phyloP scores from a whole-genome alignment of 2,329 filamentous ascomycete genomes.

The Xylaria sp. region DNA sequence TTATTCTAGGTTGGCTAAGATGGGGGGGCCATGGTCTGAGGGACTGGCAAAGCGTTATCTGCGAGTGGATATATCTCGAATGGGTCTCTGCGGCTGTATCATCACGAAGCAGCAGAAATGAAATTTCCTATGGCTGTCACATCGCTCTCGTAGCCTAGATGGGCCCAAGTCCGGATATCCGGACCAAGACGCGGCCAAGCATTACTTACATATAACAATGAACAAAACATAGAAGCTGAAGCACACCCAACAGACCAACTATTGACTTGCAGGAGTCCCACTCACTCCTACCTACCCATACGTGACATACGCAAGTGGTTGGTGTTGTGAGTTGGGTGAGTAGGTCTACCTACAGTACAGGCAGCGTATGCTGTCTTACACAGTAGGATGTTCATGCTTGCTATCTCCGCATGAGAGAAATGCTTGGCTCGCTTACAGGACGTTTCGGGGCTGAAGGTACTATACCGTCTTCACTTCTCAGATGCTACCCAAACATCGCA shows the following conservation, averaged over 20 bases:
- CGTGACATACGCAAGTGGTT: slow-evolving; percentile 1
- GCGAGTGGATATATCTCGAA: background rate
- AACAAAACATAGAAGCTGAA: background rate
- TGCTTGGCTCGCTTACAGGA: slow-evolving; percentile 14
- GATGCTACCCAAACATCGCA: slow-evolving; percentile 11
- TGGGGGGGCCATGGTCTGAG: background rate
- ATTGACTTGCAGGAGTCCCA: slow-evolving; percentile 4
- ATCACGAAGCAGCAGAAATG: slow-evolving; percentile 2
- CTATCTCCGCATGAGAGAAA: slow-evolving; percentile 10
- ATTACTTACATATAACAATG: background rate
- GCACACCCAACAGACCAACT: background rate
- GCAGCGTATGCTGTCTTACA: too few relatives aligned
- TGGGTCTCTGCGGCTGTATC: background rate
- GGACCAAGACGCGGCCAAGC: background rate
- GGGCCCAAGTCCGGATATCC: background rate
- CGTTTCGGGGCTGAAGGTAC: slow-evolving; percentile 18
- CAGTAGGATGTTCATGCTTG: background rate
- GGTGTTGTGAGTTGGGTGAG: background rate
- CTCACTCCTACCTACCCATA: background rate
- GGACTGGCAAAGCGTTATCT: background rate
- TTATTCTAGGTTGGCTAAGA: background rate
- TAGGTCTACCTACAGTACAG: background rate
- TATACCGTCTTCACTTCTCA: slow-evolving; percentile 4
- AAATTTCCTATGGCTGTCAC: slow-evolving; percentile 6
- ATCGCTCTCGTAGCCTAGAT: slow-evolving; percentile 1